Evolutionary conservation across 164 flowering plant genomes (phyloP), one percentile per base, ranked within the genome.

Genomic region (Piper longum): DNA sequence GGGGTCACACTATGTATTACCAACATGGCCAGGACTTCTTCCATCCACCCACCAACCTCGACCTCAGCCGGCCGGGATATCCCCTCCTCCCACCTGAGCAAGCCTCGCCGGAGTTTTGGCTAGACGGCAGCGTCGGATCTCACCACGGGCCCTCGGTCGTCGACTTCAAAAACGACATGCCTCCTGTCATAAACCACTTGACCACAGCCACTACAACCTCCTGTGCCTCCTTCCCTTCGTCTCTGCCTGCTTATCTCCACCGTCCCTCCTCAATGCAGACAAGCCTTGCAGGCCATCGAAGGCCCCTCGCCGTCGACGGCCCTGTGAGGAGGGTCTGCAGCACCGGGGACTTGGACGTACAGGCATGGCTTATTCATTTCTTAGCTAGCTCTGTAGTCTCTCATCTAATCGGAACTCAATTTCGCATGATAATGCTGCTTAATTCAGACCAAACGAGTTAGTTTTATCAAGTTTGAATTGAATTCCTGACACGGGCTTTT

Each of bases 261-360:
- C 66, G 73, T 9, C 70, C 80, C 6, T 66, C 57, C 62, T 40
- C 77, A 41, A 68, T 83, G 9, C 51, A 14, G 61, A 59, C 9
- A 52, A 66, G 42, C 57, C 16, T 6, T 62, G 7, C 41, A 41
- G 56, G 62, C 36, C 36, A 26, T 48, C 43, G 9, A 2, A 18
- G 40, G n/a, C 26, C 12, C 9, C 43, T 36, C 78, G 59, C 52
- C 45, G 68, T 59, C 69, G 36, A 26, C 36, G 64, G 75, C 56
- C 69, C 83, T 0, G 82, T 83, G 13, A 74, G 91, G 57, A 75
- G 83, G 66, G 95, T 75, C 1, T 80, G 71, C 64, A 88, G 97
- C 70, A 72, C 92, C 13, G 92, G 91, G 2, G 95, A 90, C 66
- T 69, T 87, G 67, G 78, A 82, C 80, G 88, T 85, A 7, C 39